Percentiles rank a stretch among this genome's conserved stretches.
Evolutionary conservation across 73 alveolate species (phyloP).

Genomic region (Paramecium sexaurelia): DNA sequence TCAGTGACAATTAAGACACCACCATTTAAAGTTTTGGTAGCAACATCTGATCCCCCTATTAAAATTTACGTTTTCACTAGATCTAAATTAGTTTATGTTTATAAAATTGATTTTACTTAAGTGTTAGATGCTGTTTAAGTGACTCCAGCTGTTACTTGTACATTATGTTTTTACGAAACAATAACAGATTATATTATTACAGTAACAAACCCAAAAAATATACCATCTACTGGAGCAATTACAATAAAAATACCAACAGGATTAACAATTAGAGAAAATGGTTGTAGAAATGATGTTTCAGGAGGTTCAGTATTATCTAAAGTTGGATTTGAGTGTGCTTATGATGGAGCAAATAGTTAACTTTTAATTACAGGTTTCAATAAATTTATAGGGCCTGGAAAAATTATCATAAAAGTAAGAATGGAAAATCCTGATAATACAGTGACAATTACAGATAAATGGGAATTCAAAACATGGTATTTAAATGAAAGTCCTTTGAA

Average conservation of each 20-base stretch:
- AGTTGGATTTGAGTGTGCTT: neutral
- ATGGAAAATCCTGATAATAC: constrained; percentile 52
- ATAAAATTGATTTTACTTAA: constrained; percentile 40
- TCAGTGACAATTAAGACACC: constrained; percentile 32
- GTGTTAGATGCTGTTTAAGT: neutral
- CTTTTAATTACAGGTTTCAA: neutral
- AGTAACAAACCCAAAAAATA: constrained; percentile 11
- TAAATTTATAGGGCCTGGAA: constrained; percentile 20
- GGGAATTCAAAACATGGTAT: constrained; percentile 60
- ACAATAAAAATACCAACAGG: constrained; percentile 1
- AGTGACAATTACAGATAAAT: neutral
- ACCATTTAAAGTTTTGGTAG: constrained; percentile 16
- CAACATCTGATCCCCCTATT: constrained; percentile 41
- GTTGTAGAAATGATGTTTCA: constrained; percentile 45
- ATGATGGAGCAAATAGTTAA: neutral
- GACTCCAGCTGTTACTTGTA: constrained; percentile 24
- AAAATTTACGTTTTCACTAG: constrained; percentile 36
- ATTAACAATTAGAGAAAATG: constrained; percentile 6
- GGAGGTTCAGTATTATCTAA: constrained; percentile 35
- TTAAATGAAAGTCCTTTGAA: constrained; percentile 47
- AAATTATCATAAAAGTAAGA: constrained; percentile 15
- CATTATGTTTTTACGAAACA: neutral
- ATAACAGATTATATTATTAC: constrained; percentile 39
- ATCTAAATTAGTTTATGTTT: constrained; percentile 41
- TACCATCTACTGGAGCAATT: neutral